Base-by-base conservation (phyloP, 140 eudicot species). In the Cichorium intybus region DNA sequence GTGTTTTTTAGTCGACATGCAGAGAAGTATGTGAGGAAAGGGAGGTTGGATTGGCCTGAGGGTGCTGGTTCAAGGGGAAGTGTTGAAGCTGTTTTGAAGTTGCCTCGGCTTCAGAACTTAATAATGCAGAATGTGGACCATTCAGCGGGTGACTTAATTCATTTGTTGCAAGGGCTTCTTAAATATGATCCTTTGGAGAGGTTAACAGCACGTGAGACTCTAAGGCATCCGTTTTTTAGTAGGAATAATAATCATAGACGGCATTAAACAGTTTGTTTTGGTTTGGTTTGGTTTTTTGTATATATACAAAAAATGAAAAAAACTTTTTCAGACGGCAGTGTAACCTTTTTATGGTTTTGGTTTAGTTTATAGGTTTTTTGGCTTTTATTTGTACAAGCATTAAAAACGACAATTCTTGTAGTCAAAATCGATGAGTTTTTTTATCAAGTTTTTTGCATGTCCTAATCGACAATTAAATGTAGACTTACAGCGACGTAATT, bases 101-200 rank as follows among this genome's bases (percentile, higher is more conserved):
- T 90, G 45, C 88, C 86, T 10, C 87, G 97, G 1, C 95, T 90
- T 8, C 97, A 85, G 86, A 90, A 90, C 73, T 31, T 87, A 48
- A 66, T 90, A 5, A 90, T 90, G 97, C 96, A 80, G 69, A 90
- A 90, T 29, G 96, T 90, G 4, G 97, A 90, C 35, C 96, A 90
- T 60, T 90, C 97, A 0, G 97, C 88, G 0, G 97, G 97, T 7
- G 97, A 90, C 43, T 73, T 90, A 5, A 87, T 90, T 18, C 79
- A 87, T 76, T 54, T 90, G 2, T 60, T 90, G 57, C 97, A 90
- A 68, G 96, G 97, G 5, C 88, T 87, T 34, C 45, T 90, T 24
- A 82, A 70, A 37, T 87, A 84, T 23, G 95, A 90, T 22, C 97
- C 97, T 0, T 66, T 64, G 0, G 96, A 90, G 21, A 82, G 97